phyloP scores from a whole-genome alignment of 2,329 filamentous ascomycete species.

The Beauveria varroae region DNA sequence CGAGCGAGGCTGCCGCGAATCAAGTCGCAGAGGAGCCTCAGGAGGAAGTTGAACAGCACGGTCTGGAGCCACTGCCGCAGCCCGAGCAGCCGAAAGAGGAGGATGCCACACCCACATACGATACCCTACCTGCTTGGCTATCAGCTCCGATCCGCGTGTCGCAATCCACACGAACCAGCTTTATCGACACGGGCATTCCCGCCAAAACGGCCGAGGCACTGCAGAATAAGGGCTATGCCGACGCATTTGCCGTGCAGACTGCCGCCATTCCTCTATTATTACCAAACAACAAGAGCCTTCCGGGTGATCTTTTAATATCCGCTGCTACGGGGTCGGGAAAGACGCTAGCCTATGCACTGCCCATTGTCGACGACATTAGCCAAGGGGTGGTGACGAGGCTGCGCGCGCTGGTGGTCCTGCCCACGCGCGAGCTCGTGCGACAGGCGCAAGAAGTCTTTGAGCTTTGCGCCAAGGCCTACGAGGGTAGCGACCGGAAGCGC shows the following conservation, averaged over 20 bases:
- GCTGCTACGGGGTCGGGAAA: conserved; percentile 95
- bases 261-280: conserved; percentile 69
- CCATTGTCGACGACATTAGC: conserved; percentile 71
- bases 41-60: conserved; percentile 48
- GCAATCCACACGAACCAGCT: conserved; percentile 51
- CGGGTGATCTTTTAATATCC: conserved; percentile 79
- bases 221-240: conserved; percentile 44
- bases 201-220: conserved; percentile 54
- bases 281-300: conserved; percentile 50
- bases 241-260: conserved; percentile 38
- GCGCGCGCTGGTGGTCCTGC: conserved; percentile 76
- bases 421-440: conserved; percentile 81
- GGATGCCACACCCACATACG: conserved; percentile 57
- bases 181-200: conserved; percentile 56
- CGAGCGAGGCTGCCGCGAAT: conserved; percentile 32
- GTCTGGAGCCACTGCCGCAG: conserved; percentile 75
- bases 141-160: conserved; percentile 65
- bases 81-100: conserved; percentile 55
- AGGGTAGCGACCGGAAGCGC: conserved; percentile 50
- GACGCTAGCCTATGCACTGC: conserved; percentile 83
- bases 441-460: conserved; percentile 78
- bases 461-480: conserved; percentile 57
- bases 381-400: conserved; percentile 57
- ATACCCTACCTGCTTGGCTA: conserved; percentile 75
- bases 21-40: conserved; percentile 24